Evolutionary conservation across 352 stramenopile genomes (phyloP), one percentile per base, ranked within the genome.

Genomic region (Elongisporangium undulatum): DNA sequence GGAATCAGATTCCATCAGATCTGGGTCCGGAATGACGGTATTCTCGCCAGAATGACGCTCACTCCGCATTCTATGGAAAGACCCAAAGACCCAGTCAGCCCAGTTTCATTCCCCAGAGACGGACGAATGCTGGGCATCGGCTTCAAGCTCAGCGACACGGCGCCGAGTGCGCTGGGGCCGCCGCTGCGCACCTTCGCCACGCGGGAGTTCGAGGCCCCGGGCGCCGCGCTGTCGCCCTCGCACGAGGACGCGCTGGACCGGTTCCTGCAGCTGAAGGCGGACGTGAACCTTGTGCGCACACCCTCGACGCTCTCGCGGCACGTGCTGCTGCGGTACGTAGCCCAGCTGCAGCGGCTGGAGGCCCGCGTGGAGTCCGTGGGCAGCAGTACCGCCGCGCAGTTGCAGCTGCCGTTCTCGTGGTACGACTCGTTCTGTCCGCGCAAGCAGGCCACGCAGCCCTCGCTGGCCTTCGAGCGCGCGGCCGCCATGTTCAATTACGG

Each of bases 361-460:
- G 49, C 67, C 50, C 81, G 85, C 20, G 95, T 96, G 53, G n/a
- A 57, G 21, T 49, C 59, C 23, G 56, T 77, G 8, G 34, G 59
- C 21, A 59, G 64, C 6, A 39, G 21, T n/a, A n/a, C n/a, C 22
- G 16, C 12, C 29, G 23, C 55, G 0, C 13, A 55, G 26, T 63
- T 94, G 6, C 67, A 74, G 26, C 66, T 97, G 17, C 74, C 82
- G 45, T 97, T 97, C 63, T 84, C 82, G n/a, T 97, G 90, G 90
- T 90, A 84, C 69, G 90, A 97, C 56, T 94, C 90, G 58, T 96
- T 97, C 64, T 92, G 80, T 59, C 87, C 90, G 19, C 87, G 79
- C 49, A 95, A 95, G 62, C 92, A 94, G 66, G 82, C 75, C 53
- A 79, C 72, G 24, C 76, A 93, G 55, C 66, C 57, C 17, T 75